A percentile compares a stretch with the other conserved stretches of the same genome.
These are phyloP conservation scores for Gremmenia infestans DNA, from an alignment of 2,329 filamentous ascomycete species.

Conservation along the genomic window DNA sequence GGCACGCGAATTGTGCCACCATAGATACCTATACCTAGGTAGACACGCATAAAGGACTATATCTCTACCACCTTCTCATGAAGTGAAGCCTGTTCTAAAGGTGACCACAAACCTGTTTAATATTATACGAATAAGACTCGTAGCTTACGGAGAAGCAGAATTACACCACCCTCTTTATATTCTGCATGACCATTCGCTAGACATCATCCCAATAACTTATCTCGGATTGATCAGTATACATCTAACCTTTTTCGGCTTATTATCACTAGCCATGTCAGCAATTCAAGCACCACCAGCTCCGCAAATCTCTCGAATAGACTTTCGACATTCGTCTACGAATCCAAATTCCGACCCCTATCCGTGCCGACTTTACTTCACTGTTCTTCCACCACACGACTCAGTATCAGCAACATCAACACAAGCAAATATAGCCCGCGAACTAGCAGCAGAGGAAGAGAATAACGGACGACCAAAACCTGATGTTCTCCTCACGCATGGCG, in stretches of 20 bases:
- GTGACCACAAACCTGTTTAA: not conserved
- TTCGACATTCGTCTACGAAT: not conserved
- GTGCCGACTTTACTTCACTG: not conserved
- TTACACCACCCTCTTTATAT: not conserved
- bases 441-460: constrained; percentile 3
- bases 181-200: not conserved
- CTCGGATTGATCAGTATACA: not conserved
- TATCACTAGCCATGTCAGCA: constrained; percentile 3
- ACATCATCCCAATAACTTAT: no score
- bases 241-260: not conserved
- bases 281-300: not conserved
- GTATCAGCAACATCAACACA: constrained; percentile 3
- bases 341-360: constrained; percentile 1
- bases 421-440: not conserved
- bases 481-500: constrained; percentile 3
- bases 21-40: not conserved
- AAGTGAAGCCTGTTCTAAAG: not conserved
- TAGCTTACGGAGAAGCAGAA: not conserved
- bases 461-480: not conserved
- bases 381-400: not conserved
- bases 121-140: not conserved
- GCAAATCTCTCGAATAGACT: constrained; percentile 3
- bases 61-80: not conserved
- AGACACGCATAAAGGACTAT: not conserved
- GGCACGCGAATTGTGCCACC: not conserved